phyloP scores from a whole-genome alignment of 2,329 filamentous ascomycete species.

The Stemphylium vesicarium region DNA sequence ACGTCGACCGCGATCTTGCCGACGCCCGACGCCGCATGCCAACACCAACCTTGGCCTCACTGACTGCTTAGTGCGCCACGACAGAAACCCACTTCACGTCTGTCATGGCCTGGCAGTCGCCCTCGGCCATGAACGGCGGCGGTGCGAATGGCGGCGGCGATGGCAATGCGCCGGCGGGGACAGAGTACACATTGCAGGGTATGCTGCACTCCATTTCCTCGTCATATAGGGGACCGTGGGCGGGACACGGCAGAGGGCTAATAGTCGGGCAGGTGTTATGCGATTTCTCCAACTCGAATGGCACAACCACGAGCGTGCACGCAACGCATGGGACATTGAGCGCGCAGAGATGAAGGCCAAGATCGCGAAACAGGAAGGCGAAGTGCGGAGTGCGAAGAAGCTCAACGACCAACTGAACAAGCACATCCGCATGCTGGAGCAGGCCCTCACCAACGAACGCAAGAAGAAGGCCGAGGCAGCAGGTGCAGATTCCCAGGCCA shows the following conservation, averaged over 20 bases:
- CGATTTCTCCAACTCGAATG: conserved; percentile 98
- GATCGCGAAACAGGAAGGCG: conserved; percentile 92
- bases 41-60: conserved; percentile 27
- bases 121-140: conserved; percentile 66
- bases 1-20: conserved; percentile 27
- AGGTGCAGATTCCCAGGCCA: conserved; percentile 58
- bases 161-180: conserved; percentile 62
- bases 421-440: conserved; percentile 88
- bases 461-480: conserved; percentile 65
- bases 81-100: conserved; percentile 28
- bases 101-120: conserved; percentile 74
- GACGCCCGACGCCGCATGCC: conserved; percentile 41
- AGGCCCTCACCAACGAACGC: conserved; percentile 83
- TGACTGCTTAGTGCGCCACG: conserved; percentile 30
- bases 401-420: conserved; percentile 88
- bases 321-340: conserved; percentile 99
- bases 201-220: conserved; percentile 17
- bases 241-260: conserved; percentile 18
- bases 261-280: conserved; percentile 77
- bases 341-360: conserved; percentile 98
- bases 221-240: conserved; percentile 4
- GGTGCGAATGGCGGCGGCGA: conserved; percentile 58
- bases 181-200: conserved; percentile 77
- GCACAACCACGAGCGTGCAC: conserved; percentile 96
- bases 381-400: conserved; percentile 83